Evolutionary conservation across 352 stramenopile genomes (phyloP), one percentile per base, ranked within the genome.

Genomic region (Globisporangium cystogenes): DNA sequence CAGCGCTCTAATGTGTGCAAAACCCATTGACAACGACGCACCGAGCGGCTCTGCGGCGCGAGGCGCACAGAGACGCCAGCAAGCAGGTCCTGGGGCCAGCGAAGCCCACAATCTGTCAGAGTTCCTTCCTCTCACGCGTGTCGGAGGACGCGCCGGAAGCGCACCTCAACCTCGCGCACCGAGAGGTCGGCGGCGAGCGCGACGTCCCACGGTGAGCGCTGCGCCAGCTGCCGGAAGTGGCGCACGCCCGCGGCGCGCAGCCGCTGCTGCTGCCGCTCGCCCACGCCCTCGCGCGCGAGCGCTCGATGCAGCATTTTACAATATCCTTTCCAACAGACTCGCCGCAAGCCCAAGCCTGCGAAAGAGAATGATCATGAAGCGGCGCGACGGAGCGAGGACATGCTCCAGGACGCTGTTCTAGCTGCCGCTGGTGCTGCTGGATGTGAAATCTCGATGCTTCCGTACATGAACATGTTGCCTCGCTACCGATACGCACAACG

Each of bases 181-280:
- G 79, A 88, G 37, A 90, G 48, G 55, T 92, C 79, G 7, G 78
- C 65, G 16, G 71, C 68, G 47, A 86, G 75, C 6, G 82, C 78
- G 18, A 84, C 62, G 40, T 92, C 82, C 69, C 76, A 86, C 1
- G 74, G 51, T 44, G 82, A 67, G 7, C 64, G 70, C 42, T 82
- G 69, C 15, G 79, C 39, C 27, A 89, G 56, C 31, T 88, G 76
- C 2, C 74, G 74, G 46, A 74, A 72, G 46, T 66, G 80, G 11
- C 45, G 60, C 41, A 92, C 65, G 29, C 82, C 82, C 15, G 76
- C 74, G 1, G 71, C 59, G n/a, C 53, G 66, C 47, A 92, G 71
- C 21, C 76, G 48, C 35, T 64, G 57, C 12, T 62, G 74, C 23
- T 63, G 64, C 33, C 65, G 66, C 59, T 81, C 71, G 52, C 69